phyloP scores from a whole-genome alignment of 805 yeast genomes.

The Saccharomycopsis amapae region DNA sequence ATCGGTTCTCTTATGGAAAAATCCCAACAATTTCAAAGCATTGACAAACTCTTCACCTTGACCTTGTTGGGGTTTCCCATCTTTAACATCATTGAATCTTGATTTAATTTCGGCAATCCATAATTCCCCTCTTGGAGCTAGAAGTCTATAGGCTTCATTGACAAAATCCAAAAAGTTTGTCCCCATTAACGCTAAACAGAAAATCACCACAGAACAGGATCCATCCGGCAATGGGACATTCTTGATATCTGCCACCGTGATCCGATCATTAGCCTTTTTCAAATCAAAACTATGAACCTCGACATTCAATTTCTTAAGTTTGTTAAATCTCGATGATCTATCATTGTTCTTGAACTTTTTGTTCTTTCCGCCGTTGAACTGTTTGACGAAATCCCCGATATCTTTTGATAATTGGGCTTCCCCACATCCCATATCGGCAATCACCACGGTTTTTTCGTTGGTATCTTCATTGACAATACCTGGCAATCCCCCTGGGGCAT shows the following conservation, averaged over 20 bases:
- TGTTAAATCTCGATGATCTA: conserved; percentile 28
- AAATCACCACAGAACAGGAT: conserved; percentile 82
- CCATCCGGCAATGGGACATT: conserved; percentile 77
- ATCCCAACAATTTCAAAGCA: conserved; percentile 69
- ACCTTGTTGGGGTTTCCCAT: not conserved
- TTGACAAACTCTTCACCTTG: conserved; percentile 75
- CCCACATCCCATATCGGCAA: conserved; percentile 99
- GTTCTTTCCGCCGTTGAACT: conserved; percentile 20
- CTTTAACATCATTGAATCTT: conserved; percentile 61
- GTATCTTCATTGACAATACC: conserved; percentile 42
- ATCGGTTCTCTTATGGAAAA: conserved; percentile 84
- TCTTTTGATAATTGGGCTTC: conserved; percentile 84
- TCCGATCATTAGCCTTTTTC: conserved; percentile 77
- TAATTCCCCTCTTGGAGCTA: conserved; percentile 86
- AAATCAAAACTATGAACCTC: conserved; percentile 86
- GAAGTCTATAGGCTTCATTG: conserved; percentile 78
- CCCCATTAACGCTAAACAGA: conserved; percentile 95
- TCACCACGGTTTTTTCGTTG: conserved; percentile 53
- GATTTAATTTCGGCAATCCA: conserved; percentile 99
- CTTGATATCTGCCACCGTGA: conserved; percentile 94
- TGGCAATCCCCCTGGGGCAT: conserved; percentile 95
- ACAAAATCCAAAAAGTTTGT: conserved; percentile 91
- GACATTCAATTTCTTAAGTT: conserved; percentile 39
- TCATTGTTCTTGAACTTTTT: conserved; percentile 29
- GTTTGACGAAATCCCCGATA: conserved; percentile 42